Evolutionary conservation across 2,329 filamentous ascomycete species (phyloP).

Genomic region (Xylaria sp.): DNA sequence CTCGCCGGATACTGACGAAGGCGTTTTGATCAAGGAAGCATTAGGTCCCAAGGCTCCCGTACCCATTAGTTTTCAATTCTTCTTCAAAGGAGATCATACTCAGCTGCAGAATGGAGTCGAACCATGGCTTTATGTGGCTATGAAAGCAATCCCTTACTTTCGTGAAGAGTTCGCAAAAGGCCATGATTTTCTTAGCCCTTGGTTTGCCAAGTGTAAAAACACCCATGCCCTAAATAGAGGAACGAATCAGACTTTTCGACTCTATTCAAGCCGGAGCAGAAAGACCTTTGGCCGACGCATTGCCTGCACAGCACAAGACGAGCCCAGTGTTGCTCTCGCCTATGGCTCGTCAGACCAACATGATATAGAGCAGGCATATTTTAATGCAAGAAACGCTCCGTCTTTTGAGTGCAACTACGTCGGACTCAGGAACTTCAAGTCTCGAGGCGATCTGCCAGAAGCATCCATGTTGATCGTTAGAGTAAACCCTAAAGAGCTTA

Average conservation of each 20-base stretch:
- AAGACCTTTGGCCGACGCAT: background rate
- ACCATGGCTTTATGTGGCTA: background rate
- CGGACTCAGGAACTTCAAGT: background rate
- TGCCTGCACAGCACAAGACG: background rate
- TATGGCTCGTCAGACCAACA: background rate
- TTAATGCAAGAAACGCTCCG: background rate
- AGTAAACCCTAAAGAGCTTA: background rate
- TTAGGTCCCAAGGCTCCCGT: background rate
- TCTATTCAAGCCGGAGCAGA: background rate
- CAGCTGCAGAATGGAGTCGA: background rate
- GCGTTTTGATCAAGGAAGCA: no score
- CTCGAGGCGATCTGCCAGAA: background rate
- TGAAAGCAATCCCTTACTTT: background rate
- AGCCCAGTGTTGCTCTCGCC: background rate
- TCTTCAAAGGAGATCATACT: background rate
- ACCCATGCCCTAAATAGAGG: background rate
- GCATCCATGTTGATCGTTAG: background rate
- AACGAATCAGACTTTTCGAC: background rate
- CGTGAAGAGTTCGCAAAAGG: background rate
- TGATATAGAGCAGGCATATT: background rate
- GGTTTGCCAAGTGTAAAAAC: background rate
- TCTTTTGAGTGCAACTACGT: background rate
- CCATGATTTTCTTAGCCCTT: background rate
- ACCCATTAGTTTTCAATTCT: background rate
- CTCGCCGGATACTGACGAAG: no score